Evolutionary conservation across 352 stramenopile genomes (phyloP), one percentile per base, ranked within the genome.

Genomic region (Globisporangium rhizosaccharum): DNA sequence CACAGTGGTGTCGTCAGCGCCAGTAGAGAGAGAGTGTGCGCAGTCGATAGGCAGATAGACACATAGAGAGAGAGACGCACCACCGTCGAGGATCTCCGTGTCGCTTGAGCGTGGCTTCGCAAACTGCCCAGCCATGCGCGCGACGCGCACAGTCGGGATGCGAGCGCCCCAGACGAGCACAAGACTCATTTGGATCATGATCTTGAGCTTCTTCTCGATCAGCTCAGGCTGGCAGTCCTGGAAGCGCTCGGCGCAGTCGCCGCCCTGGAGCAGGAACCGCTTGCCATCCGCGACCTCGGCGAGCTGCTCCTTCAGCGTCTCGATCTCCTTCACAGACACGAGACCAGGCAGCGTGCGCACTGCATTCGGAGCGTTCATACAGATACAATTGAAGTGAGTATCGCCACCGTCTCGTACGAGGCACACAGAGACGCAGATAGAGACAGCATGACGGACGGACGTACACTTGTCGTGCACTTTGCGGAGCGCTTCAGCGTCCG

Each of bases 41-140:
- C 11, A 45, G 39, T 45, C 12, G 7, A 8, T 3, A n/a, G 41
- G 9, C 14, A 46, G 41, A 9, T 14, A 46, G 23, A 17, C 9
- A 51, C 2, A 51, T 15, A 44, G 30, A 55, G 20, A 9, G 46
- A 33, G 0, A 53, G 17, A 60, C 65, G 23, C 61, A 82, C 73
- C 72, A 58, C 95, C 96, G 58, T 99, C 88, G 42, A 97, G 81
- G 26, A 96, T 70, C 70, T 99, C 97, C 52, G 88, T 97, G 61
- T 97, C 81, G 61, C 94, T 97, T 41, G 85, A 98, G 28, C 97
- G 85, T 10, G 97, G 96, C 82, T 99, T 99, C 59, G 97, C 96
- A 65, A 99, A 99, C 78, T 99, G 97, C 17, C 97, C 97, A 2
- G 97, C 97, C 92, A 99, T 98, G 51, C 97, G 89, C 8, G 96